Percentiles rank a stretch among this genome's conserved stretches.
These are phyloP conservation scores for Thielaviopsis populi DNA, from an alignment of 2,329 filamentous ascomycete species.

Conservation along the genomic window DNA sequence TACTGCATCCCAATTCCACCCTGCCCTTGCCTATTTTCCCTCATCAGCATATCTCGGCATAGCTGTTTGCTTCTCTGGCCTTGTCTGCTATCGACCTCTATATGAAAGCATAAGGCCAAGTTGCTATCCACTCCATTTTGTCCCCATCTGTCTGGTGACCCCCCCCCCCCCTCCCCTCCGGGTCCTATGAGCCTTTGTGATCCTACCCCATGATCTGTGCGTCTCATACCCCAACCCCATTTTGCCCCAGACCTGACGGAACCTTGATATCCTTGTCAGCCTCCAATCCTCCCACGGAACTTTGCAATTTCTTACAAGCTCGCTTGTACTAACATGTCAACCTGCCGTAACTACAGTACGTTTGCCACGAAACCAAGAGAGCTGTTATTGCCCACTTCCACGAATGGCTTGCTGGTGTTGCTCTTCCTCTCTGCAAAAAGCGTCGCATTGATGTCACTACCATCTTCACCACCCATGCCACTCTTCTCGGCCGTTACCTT, in stretches of 20 bases:
- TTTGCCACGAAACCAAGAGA: constrained; percentile 77
- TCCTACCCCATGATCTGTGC: constrained; percentile 12
- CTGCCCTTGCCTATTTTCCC: background rate
- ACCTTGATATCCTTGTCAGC: background rate
- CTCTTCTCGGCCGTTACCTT: constrained; percentile 84
- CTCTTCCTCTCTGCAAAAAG: constrained; percentile 80
- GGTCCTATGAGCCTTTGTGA: constrained; percentile 11
- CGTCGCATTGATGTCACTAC: constrained; percentile 91
- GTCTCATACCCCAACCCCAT: constrained; percentile 8
- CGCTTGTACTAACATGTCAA: background rate
- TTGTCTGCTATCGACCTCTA: background rate
- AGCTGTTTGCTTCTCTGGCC: background rate
- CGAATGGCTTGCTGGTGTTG: constrained; percentile 94
- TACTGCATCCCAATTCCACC: background rate
- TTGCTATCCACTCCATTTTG: constrained; percentile 2
- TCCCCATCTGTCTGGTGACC: background rate
- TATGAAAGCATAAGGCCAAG: background rate
- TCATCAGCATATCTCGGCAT: background rate
- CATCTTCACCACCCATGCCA: constrained; percentile 93
- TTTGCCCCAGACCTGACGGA: constrained; percentile 10
- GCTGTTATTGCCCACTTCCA: constrained; percentile 98
- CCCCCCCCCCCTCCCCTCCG: too few species aligned
- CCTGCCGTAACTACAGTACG: constrained; percentile 45
- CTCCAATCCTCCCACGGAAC: constrained; percentile 16
- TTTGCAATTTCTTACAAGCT: background rate